Evolutionary conservation across 805 yeast species (phyloP).

Genomic region (Wickerhamiella kazuoi): DNA sequence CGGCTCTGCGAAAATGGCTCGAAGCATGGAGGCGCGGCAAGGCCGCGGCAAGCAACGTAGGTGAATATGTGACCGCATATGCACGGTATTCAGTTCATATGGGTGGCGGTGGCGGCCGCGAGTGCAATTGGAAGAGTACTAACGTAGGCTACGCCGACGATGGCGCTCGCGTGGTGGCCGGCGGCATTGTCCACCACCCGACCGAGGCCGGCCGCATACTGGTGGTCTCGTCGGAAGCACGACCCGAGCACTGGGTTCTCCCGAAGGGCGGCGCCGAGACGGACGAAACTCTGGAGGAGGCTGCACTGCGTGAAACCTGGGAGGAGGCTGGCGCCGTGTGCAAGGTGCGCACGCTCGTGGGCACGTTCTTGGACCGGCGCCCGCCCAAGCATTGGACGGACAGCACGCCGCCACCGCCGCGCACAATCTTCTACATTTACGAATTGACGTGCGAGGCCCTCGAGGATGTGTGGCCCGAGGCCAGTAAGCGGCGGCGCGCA

Average conservation of each 20-base stretch:
- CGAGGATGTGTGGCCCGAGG: constrained; percentile 62
- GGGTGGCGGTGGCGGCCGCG: no score
- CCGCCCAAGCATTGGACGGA: constrained; percentile 30
- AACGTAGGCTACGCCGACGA: constrained; percentile 30
- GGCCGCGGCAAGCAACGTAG: constrained; percentile 23
- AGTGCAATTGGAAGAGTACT: background rate
- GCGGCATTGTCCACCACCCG: constrained; percentile 56
- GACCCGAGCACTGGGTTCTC: constrained; percentile 58
- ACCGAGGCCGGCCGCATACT: constrained; percentile 42
- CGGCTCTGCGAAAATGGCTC: no score
- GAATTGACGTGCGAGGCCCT: constrained; percentile 49
- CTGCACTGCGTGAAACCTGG: constrained; percentile 88
- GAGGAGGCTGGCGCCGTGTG: constrained; percentile 93
- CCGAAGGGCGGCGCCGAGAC: constrained; percentile 93
- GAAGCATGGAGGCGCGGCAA: constrained; percentile 21
- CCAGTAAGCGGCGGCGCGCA: constrained; percentile 37
- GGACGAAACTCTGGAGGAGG: constrained; percentile 41
- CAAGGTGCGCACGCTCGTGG: constrained; percentile 34
- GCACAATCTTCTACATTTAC: constrained; percentile 76
- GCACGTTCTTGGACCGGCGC: constrained; percentile 45
- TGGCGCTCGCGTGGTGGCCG: constrained; percentile 85
- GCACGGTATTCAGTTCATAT: no score
- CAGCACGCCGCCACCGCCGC: constrained; percentile 33
- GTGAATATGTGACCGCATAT: background rate
- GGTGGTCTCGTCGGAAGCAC: constrained; percentile 60